Evolutionary conservation across 1,284 basidiomycete species (phyloP).

Genomic region (Irpex sp.): DNA sequence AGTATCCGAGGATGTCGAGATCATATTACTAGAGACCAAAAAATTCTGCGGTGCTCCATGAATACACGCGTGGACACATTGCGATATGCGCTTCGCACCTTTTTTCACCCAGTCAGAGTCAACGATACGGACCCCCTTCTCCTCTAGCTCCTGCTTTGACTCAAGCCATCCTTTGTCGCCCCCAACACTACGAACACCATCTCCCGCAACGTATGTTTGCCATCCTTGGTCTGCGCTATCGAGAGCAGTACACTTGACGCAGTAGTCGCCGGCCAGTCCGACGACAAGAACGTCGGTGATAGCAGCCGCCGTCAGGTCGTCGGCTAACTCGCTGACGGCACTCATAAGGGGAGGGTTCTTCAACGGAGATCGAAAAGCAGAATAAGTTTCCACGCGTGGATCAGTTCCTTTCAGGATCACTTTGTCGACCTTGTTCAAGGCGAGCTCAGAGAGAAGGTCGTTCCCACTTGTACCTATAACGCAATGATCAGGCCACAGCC

Average conservation of each 20-base stretch:
- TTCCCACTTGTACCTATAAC: conserved; percentile 41
- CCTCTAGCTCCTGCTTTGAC: conserved; percentile 20
- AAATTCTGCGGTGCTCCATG: background rate
- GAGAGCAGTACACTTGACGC: conserved; percentile 42
- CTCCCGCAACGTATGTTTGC: conserved; percentile 33
- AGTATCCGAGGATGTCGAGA: background rate
- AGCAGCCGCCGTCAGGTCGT: conserved; percentile 29
- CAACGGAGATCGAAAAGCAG: conserved; percentile 37
- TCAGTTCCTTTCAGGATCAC: conserved; percentile 33
- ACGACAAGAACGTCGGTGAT: conserved; percentile 47
- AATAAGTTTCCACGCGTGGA: conserved; percentile 51
- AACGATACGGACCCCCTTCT: conserved; percentile 24
- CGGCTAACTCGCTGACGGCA: conserved; percentile 31
- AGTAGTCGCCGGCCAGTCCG: conserved; percentile 64
- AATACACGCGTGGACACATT: background rate
- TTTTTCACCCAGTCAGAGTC: conserved; percentile 20
- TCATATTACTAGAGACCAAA: background rate
- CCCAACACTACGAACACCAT: conserved; percentile 33
- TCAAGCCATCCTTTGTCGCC: conserved; percentile 23
- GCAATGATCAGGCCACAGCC: conserved; percentile 64
- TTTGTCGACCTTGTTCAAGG: conserved; percentile 26
- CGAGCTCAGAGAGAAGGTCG: conserved; percentile 37
- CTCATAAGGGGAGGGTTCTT: conserved; percentile 29
- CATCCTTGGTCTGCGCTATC: conserved; percentile 42
- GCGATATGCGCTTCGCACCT: conserved; percentile 10